Conservation (phyloP, 2,329 filamentous ascomycete genomes). For the Pseudopithomyces maydicus region DNA sequence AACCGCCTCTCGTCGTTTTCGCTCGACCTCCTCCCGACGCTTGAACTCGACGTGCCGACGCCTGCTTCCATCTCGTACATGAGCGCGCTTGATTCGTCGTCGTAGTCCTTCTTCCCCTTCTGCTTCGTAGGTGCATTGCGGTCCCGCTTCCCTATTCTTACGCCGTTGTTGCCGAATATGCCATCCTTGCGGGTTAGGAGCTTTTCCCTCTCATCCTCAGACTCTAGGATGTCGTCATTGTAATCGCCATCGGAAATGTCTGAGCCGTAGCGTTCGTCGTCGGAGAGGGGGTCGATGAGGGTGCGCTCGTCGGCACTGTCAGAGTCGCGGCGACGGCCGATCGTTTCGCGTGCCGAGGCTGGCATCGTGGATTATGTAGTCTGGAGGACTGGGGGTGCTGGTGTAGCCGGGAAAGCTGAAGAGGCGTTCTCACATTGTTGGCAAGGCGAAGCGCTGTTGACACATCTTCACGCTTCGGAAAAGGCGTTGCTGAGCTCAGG, state of each 20-base stretch:
- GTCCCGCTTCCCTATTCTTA: constrained; percentile 36
- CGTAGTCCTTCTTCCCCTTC: constrained; percentile 47
- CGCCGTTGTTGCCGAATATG: constrained; percentile 33
- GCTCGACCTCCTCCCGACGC: constrained; percentile 44
- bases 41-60: constrained; percentile 63
- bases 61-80: constrained; percentile 94
- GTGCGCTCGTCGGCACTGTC: constrained; percentile 37
- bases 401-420: neutral
- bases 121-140: constrained; percentile 19
- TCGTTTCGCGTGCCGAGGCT: constrained; percentile 20
- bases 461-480: neutral
- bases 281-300: constrained; percentile 36
- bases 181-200: constrained; percentile 42
- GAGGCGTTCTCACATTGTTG: constrained; percentile 18
- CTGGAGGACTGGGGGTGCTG: no score
- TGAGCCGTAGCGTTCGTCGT: constrained; percentile 37
- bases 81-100: constrained; percentile 73
- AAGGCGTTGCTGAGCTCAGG: neutral
- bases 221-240: constrained; percentile 49
- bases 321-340: constrained; percentile 18
- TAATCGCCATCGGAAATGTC: constrained; percentile 44
- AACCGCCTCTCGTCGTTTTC: constrained; percentile 57
- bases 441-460: neutral
- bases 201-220: constrained; percentile 54
- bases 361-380: constrained; percentile 23